Conservation (phyloP, 2,329 filamentous ascomycete species). For the Seiridium unicorne region DNA sequence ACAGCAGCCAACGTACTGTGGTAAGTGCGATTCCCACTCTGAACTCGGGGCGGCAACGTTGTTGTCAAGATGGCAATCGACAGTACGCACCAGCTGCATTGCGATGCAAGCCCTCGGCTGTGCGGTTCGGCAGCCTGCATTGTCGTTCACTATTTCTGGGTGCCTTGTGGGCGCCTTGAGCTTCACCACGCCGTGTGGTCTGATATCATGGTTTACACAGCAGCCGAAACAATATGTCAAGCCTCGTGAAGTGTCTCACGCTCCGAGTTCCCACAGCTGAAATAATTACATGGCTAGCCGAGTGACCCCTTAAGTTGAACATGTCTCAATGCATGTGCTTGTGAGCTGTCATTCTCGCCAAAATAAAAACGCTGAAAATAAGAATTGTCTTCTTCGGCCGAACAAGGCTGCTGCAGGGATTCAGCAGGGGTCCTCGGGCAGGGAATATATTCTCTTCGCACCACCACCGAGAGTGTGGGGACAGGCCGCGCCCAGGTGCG, state of each 20-base stretch:
- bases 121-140: not conserved
- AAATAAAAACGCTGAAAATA: not conserved
- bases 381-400: not conserved
- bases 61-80: not conserved
- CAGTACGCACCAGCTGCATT: not conserved
- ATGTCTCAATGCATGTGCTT: not conserved
- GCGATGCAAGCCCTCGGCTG: not conserved
- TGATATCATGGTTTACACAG: not conserved
- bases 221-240: not conserved
- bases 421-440: not conserved
- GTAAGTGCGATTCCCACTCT: no score
- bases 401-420: not conserved
- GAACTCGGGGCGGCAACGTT: no score
- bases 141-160: not conserved
- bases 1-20: no score
- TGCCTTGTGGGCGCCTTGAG: not conserved
- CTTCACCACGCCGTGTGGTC: not conserved
- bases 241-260: not conserved
- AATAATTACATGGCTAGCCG: not conserved
- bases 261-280: not conserved
- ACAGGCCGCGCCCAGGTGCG: not conserved
- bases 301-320: not conserved
- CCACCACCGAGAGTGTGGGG: constrained; percentile 1
- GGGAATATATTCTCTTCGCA: not conserved
- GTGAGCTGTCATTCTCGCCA: not conserved